phyloP scores from a whole-genome alignment of 106 monocot species.

The Dendrobium chrysotoxum region DNA sequence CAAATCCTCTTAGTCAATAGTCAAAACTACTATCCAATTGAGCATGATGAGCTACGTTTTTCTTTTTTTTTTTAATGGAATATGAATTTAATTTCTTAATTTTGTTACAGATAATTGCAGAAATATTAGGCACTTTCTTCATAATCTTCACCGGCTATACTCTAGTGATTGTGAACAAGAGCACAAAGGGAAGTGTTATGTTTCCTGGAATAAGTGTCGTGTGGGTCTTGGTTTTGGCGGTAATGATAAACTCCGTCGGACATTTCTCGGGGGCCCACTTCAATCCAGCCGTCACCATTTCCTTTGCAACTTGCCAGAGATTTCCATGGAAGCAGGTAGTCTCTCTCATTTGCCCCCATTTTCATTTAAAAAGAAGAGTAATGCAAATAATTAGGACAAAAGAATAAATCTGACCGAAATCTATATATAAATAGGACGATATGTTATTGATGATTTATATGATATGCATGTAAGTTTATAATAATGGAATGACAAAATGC shows the following conservation, averaged over 20 bases:
- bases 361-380: too few species aligned
- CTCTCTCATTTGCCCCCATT: background rate
- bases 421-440: too few species aligned
- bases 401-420: too few species aligned
- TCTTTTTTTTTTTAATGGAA: background rate
- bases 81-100: background rate
- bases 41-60: too few species aligned
- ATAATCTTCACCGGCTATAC: constrained; percentile 71
- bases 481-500: too few species aligned
- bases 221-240: constrained; percentile 78
- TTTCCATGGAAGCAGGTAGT: constrained; percentile 75
- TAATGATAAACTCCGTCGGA: constrained; percentile 81
- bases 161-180: constrained; percentile 48
- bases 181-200: constrained; percentile 40
- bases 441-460: too few species aligned
- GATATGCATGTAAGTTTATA: too few species aligned
- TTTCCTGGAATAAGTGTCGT: constrained; percentile 70
- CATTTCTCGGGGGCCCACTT: constrained; percentile 94
- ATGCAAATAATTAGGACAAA: too few species aligned
- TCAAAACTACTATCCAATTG: too few species aligned
- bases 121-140: constrained; percentile 78
- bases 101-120: constrained; percentile 50
- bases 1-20: too few species aligned
- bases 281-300: constrained; percentile 86
- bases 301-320: constrained; percentile 56